Conservation (phyloP, 495 filamentous ascomycete species). For the Achaetomiella virescens region DNA sequence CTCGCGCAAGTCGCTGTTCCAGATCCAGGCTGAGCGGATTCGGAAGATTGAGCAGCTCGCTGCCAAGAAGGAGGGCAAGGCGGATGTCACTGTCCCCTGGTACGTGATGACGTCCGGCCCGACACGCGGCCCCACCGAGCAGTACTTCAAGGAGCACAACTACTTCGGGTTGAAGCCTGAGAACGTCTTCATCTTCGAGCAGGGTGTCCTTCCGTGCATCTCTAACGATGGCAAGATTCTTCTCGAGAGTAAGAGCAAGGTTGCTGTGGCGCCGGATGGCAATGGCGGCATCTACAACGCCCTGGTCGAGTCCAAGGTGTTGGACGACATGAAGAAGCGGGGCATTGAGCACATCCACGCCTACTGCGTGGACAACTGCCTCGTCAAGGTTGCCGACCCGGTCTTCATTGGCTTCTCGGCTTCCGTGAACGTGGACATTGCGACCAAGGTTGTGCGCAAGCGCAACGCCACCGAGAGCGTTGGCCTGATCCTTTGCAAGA, state of each 20-base stretch:
- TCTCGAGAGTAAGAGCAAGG: conserved; percentile 82
- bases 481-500: conserved; percentile 87
- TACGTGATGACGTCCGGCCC: conserved; percentile 99
- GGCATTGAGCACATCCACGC: conserved; percentile 94
- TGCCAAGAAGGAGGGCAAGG: conserved; percentile 53
- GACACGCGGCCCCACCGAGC: conserved; percentile 84
- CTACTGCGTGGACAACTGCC: conserved; percentile 97
- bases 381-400: conserved; percentile 96
- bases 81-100: conserved; percentile 76
- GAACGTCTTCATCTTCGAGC: conserved; percentile 92
- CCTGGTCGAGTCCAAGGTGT: conserved; percentile 70
- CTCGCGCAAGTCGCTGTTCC: conserved; percentile 90
- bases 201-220: conserved; percentile 93
- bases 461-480: conserved; percentile 95
- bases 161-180: conserved; percentile 84
- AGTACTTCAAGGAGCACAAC: conserved; percentile 81
- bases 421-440: conserved; percentile 85
- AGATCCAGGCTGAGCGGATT: conserved; percentile 94
- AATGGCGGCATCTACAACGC: conserved; percentile 97
- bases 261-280: conserved; percentile 95
- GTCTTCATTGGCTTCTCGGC: conserved; percentile 93
- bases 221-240: conserved; percentile 97
- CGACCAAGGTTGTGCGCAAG: conserved; percentile 98
- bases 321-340: conserved; percentile 80
- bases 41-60: conserved; percentile 77